Evolutionary conservation across 345 rosid species (phyloP).

Genomic region (Xanthoceras sorbifolium): DNA sequence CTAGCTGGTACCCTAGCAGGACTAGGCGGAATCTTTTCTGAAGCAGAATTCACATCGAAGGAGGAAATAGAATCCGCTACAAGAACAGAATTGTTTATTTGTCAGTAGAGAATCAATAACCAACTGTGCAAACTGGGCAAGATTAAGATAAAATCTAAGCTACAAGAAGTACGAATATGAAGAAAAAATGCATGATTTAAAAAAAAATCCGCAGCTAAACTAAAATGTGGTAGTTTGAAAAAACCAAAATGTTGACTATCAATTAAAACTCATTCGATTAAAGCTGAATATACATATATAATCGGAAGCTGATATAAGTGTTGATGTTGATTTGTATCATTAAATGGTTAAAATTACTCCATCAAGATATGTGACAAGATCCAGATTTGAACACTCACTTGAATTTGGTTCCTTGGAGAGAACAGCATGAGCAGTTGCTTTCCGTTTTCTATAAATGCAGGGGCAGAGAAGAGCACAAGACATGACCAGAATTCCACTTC

Average conservation of each 20-base stretch:
- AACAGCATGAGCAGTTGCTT: constrained; percentile 56
- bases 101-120: background rate
- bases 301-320: background rate
- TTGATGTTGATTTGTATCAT: background rate
- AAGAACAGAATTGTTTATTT: constrained; percentile 26
- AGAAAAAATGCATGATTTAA: background rate
- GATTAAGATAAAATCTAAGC: constrained; percentile 10
- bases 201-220: background rate
- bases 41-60: constrained; percentile 47
- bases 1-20: constrained; percentile 75
- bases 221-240: background rate
- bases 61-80: constrained; percentile 65
- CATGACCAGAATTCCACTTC: constrained; percentile 52
- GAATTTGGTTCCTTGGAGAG: constrained; percentile 59
- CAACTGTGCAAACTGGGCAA: background rate
- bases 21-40: constrained; percentile 71
- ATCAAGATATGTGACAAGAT: constrained; percentile 1
- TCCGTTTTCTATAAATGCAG: constrained; percentile 59
- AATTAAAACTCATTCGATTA: constrained; percentile 6
- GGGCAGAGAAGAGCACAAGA: constrained; percentile 63
- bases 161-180: background rate
- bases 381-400: constrained; percentile 46
- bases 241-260: background rate
- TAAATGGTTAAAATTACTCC: background rate
- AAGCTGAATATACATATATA: background rate